Evolutionary conservation across 78 protist genomes (phyloP).

Genomic region (Polysphondylium violaceum): DNA sequence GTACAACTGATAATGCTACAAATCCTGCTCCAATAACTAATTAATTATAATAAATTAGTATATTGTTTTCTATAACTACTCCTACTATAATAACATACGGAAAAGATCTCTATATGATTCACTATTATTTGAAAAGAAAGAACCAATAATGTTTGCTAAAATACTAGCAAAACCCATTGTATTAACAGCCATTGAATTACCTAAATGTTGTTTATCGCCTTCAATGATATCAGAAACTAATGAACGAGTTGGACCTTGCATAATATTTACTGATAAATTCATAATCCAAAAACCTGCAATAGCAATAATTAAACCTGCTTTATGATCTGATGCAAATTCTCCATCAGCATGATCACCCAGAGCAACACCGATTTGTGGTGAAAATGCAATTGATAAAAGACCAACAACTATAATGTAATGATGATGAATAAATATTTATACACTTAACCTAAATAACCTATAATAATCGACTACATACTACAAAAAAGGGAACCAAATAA

Average conservation of each 20-base stretch:
- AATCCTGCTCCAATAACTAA: slow-evolving; percentile 47
- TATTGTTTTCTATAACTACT: not conserved
- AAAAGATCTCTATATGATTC: slow-evolving; percentile 48
- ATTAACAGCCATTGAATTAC: slow-evolving; percentile 70
- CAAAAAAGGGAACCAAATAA: slow-evolving; percentile 54
- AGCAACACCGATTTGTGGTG: slow-evolving; percentile 52
- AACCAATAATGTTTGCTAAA: slow-evolving; percentile 62
- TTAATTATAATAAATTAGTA: not conserved
- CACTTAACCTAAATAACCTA: not conserved
- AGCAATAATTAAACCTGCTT: slow-evolving; percentile 49
- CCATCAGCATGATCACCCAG: slow-evolving; percentile 68
- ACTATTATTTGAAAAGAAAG: slow-evolving; percentile 3
- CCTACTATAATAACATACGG: not conserved
- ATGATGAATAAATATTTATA: not conserved
- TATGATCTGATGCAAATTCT: slow-evolving; percentile 23
- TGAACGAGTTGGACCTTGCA: slow-evolving; percentile 87
- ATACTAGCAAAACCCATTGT: slow-evolving; percentile 67
- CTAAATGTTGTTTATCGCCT: slow-evolving; percentile 75
- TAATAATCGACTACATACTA: not conserved
- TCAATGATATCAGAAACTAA: slow-evolving; percentile 75
- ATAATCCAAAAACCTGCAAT: slow-evolving; percentile 81
- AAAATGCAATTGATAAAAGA: slow-evolving; percentile 41
- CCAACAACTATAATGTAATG: not conserved
- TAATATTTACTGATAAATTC: slow-evolving; percentile 74
- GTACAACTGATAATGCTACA: slow-evolving; percentile 27